These are phyloP conservation scores for Ustilago tritici DNA, from an alignment of 1,284 basidiomycete genomes.

Conservation along the genomic window DNA sequence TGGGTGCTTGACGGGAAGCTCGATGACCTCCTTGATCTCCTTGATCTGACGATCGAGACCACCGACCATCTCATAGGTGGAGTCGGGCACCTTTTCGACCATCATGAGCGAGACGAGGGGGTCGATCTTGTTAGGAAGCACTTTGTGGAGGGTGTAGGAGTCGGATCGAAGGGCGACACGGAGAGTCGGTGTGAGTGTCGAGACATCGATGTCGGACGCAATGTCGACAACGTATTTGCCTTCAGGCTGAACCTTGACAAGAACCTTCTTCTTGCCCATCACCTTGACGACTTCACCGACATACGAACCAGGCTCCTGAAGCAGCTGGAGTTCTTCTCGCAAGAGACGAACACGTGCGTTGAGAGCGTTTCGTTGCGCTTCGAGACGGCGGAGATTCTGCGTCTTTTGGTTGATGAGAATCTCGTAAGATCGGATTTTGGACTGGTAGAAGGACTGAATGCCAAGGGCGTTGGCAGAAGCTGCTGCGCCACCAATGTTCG, in stretches of 20 bases:
- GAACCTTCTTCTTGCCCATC: conserved; percentile 98
- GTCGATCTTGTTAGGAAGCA: conserved; percentile 69
- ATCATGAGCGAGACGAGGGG: conserved; percentile 77
- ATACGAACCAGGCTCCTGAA: conserved; percentile 96
- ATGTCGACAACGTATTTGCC: conserved; percentile 99
- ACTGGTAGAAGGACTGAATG: conserved; percentile 86
- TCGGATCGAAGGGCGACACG: conserved; percentile 96
- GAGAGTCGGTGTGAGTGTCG: conserved; percentile 83
- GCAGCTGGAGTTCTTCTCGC: conserved; percentile 90
- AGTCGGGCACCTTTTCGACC: conserved; percentile 99
- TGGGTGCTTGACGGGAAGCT: conserved; percentile 96
- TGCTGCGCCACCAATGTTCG: conserved; percentile 47
- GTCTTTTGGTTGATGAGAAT: conserved; percentile 94
- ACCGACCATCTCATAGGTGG: conserved; percentile 99
- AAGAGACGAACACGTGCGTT: conserved; percentile 88
- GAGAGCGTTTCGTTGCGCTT: conserved; percentile 95
- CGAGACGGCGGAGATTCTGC: conserved; percentile 92
- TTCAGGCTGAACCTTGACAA: conserved; percentile 98
- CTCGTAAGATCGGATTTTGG: conserved; percentile 93
- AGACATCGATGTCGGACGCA: conserved; percentile 86
- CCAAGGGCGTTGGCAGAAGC: conserved; percentile 53
- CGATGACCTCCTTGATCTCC: conserved; percentile 99
- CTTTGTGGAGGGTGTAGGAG: conserved; percentile 78
- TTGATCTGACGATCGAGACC: conserved; percentile 98
- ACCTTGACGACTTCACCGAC: conserved; percentile 98